Conservation (phyloP, 441 rosid species). For the Pelargonium citronellum region DNA sequence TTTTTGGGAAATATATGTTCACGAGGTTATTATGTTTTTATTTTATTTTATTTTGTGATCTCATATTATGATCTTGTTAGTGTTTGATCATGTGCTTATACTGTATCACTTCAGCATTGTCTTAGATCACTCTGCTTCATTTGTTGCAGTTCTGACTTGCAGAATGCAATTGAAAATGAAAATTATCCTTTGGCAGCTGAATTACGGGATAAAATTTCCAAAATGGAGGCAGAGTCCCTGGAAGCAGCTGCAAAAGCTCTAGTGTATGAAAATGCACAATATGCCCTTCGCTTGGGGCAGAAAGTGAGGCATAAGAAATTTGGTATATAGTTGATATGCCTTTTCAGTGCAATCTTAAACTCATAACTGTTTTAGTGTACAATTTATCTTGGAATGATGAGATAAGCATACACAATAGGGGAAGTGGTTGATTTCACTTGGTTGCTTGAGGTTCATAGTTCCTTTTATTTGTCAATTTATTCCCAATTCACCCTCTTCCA, state of each 20-base stretch:
- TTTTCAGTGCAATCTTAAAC: conserved; percentile 1
- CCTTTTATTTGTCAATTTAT: background rate
- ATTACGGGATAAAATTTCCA: conserved; percentile 66
- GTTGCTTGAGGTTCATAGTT: too few species aligned
- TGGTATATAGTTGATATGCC: conserved; percentile 38
- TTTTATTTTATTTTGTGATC: conserved; percentile 6
- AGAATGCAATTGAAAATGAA: conserved; percentile 74
- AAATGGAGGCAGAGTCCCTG: conserved; percentile 77
- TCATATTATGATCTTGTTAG: background rate
- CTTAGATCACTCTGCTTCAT: conserved; percentile 17
- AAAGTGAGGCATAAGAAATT: conserved; percentile 72
- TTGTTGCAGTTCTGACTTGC: conserved; percentile 72
- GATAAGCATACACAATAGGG: background rate
- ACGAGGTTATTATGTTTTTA: background rate
- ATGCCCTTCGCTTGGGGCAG: conserved; percentile 87
- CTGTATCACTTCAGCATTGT: conserved; percentile 7
- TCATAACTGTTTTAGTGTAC: background rate
- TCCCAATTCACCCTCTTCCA: background rate
- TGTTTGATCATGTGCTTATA: too few species aligned
- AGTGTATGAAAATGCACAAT: conserved; percentile 66
- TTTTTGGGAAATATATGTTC: background rate
- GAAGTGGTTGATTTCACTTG: too few species aligned
- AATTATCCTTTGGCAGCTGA: conserved; percentile 74
- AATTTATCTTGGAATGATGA: background rate
- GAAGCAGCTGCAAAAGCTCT: conserved; percentile 84